Conservation (phyloP, 2,329 filamentous ascomycete genomes). For the Diaporthe australafricana region DNA sequence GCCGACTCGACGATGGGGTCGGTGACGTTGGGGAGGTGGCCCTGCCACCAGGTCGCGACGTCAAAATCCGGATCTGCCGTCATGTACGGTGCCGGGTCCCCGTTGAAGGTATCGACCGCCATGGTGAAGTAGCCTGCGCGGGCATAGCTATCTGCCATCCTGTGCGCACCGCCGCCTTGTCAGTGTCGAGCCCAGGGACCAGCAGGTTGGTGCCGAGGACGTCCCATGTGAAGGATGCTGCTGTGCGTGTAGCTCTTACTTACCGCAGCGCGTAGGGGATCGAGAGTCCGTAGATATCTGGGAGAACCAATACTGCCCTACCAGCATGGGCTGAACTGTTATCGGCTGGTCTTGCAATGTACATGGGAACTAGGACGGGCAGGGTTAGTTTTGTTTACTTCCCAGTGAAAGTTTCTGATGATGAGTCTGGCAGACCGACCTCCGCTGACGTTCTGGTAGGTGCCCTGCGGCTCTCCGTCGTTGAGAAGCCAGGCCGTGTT, state of each 20-base stretch:
- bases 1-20: conserved; percentile 60
- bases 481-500: background rate
- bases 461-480: background rate
- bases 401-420: background rate
- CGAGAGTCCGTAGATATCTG: background rate
- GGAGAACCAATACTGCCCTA: background rate
- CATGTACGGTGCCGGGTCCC: conserved; percentile 61
- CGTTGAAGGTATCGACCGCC: conserved; percentile 75
- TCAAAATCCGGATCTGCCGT: conserved; percentile 52
- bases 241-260: background rate
- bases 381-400: background rate
- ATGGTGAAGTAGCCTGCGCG: conserved; percentile 74
- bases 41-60: conserved; percentile 52
- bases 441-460: background rate
- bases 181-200: background rate
- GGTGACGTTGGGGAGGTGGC: conserved; percentile 53
- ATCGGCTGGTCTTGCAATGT: background rate
- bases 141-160: conserved; percentile 74
- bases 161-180: conserved; percentile 29
- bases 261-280: background rate
- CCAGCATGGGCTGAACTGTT: background rate
- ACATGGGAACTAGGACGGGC: background rate
- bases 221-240: background rate
- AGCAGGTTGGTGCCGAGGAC: background rate
- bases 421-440: background rate